phyloP scores from a whole-genome alignment of 306 rosid species.

The Vachellia pachyceras region DNA sequence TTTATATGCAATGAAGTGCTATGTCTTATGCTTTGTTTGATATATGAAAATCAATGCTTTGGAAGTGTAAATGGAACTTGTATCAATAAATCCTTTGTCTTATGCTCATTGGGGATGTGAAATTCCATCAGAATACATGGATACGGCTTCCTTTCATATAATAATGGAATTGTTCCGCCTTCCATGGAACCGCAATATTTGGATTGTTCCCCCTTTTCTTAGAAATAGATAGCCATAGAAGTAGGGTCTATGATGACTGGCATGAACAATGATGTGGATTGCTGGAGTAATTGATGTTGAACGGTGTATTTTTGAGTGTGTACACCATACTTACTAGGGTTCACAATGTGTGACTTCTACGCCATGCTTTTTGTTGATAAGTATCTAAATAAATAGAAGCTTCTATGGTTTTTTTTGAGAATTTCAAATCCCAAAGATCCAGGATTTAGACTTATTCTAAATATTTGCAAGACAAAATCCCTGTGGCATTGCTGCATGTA shows the following conservation, averaged over 20 bases:
- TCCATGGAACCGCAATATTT: too few relatives aligned
- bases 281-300: not conserved
- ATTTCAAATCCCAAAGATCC: too few relatives aligned
- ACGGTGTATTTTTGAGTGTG: too few relatives aligned
- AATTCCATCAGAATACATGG: not conserved
- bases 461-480: too few relatives aligned
- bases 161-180: not conserved
- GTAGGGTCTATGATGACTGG: not conserved
- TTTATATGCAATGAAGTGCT: conserved; percentile 22
- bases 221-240: not conserved
- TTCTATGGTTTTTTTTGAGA: too few relatives aligned
- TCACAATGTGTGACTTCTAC: too few relatives aligned
- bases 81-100: not conserved
- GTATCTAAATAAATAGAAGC: too few relatives aligned
- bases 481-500: too few relatives aligned
- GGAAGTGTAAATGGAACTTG: not conserved
- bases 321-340: too few relatives aligned
- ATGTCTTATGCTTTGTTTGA: not conserved
- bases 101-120: not conserved
- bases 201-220: not conserved
- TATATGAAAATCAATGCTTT: not conserved
- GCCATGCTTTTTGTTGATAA: too few relatives aligned
- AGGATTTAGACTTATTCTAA: too few relatives aligned
- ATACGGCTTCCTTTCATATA: not conserved
- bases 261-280: not conserved